A percentile compares a stretch with the other conserved stretches of the same genome.
Evolutionary conservation across 2,329 filamentous ascomycete genomes (phyloP).

Genomic region (Cytospora piceae): DNA sequence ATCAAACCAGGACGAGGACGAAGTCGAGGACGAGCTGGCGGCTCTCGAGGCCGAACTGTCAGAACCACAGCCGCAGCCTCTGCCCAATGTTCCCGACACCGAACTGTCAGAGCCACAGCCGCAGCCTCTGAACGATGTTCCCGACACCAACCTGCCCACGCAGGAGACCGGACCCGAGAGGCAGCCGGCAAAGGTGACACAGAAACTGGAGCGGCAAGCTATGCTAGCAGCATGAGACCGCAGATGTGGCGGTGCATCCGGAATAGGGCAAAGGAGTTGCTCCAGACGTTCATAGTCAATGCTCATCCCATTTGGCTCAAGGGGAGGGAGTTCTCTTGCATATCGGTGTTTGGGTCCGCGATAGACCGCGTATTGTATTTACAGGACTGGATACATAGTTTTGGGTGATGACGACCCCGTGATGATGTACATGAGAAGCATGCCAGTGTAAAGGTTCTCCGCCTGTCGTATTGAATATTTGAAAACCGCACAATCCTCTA

Average conservation of each 20-base stretch:
- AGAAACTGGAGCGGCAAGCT: slow-evolving; percentile 35
- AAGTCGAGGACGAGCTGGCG: slow-evolving; percentile 93
- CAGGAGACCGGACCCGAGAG: slow-evolving; percentile 27
- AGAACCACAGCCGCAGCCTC: slow-evolving; percentile 20
- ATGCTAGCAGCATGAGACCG: slow-evolving; percentile 34
- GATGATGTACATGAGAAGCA: not conserved
- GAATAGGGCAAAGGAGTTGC: not conserved
- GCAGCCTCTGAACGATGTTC: slow-evolving; percentile 36
- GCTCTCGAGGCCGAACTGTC: slow-evolving; percentile 69
- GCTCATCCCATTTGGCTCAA: not conserved
- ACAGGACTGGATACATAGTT: not conserved
- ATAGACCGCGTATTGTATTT: slow-evolving; percentile 1
- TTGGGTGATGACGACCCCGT: not conserved
- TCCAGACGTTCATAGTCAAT: not conserved
- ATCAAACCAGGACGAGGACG: slow-evolving; percentile 94
- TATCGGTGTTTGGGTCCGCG: not conserved
- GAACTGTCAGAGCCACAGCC: slow-evolving; percentile 42
- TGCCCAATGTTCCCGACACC: slow-evolving; percentile 38
- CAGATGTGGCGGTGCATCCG: not conserved
- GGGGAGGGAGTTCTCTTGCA: not conserved
- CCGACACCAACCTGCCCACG: slow-evolving; percentile 35
- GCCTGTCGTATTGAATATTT: not conserved
- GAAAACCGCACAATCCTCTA: not conserved
- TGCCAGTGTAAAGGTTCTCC: not conserved
- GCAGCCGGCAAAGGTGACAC: slow-evolving; percentile 28